phyloP scores from a whole-genome alignment of 2,329 filamentous ascomycete genomes.

The Chaetomium olivaceum region DNA sequence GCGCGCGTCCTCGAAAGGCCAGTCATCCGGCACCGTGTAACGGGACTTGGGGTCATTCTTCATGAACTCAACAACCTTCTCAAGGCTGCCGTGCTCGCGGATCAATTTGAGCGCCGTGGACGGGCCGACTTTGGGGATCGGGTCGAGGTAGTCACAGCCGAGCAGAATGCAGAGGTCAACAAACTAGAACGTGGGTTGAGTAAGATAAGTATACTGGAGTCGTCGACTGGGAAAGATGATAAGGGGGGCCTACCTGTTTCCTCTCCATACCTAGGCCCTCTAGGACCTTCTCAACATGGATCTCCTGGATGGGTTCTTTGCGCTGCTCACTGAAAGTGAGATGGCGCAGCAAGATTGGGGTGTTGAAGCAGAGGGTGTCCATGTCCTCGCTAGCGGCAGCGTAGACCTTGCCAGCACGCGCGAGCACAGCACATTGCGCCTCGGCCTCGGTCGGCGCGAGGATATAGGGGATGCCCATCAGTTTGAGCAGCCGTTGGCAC shows the following conservation, averaged over 20 bases:
- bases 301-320: conserved; percentile 97
- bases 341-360: conserved; percentile 86
- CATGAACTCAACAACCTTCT: conserved; percentile 81
- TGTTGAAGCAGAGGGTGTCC: conserved; percentile 95
- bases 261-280: conserved; percentile 86
- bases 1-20: conserved; percentile 91
- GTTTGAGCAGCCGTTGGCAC: conserved; percentile 83
- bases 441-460: conserved; percentile 96
- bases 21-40: conserved; percentile 88
- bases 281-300: conserved; percentile 82
- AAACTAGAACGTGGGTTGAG: conserved; percentile 59
- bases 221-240: too few relatives aligned
- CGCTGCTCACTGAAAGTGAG: conserved; percentile 96
- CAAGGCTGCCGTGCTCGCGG: conserved; percentile 83
- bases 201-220: not conserved
- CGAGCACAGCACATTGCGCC: conserved; percentile 90
- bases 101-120: conserved; percentile 91
- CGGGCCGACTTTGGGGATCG: conserved; percentile 91
- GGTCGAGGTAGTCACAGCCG: conserved; percentile 96
- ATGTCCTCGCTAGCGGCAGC: conserved; percentile 97
- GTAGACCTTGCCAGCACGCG: conserved; percentile 90
- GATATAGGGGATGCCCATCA: conserved; percentile 96
- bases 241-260: conserved; percentile 60
- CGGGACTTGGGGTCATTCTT: conserved; percentile 76
- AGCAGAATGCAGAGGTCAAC: conserved; percentile 97